Conservation (phyloP, 441 rosid genomes). For the Bocquillonia castaneifolia region DNA sequence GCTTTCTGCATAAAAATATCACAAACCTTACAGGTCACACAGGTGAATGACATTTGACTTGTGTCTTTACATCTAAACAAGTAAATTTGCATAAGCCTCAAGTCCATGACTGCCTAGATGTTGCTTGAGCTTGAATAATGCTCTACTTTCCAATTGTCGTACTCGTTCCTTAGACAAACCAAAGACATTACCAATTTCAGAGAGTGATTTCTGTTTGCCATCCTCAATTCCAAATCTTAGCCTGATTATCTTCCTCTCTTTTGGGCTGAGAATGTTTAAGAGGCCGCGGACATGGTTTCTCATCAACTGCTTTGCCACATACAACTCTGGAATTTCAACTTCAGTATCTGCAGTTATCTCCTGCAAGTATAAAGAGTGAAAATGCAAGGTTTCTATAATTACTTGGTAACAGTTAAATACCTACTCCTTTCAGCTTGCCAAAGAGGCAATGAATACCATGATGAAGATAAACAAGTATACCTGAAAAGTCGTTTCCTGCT, state of each 20-base stretch:
- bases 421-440: not conserved
- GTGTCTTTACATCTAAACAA: conserved; percentile 35
- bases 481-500: conserved; percentile 70
- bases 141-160: conserved; percentile 72
- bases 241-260: conserved; percentile 67
- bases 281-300: conserved; percentile 60
- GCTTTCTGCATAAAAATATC: not conserved
- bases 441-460: not conserved
- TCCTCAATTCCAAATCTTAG: conserved; percentile 74
- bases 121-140: conserved; percentile 67
- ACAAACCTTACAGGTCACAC: no score
- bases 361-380: conserved; percentile 31
- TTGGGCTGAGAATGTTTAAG: conserved; percentile 48
- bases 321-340: conserved; percentile 53
- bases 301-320: conserved; percentile 62
- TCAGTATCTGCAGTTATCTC: conserved; percentile 67
- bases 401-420: no score
- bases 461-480: conserved; percentile 32
- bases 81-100: conserved; percentile 53
- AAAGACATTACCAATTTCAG: conserved; percentile 56
- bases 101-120: conserved; percentile 52
- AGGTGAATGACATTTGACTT: not conserved
- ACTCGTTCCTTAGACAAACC: conserved; percentile 77
- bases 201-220: conserved; percentile 52
- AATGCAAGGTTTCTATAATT: no score